phyloP scores from a whole-genome alignment of 1,139 yeast species.

The Magnusiomyces suaveolens region DNA sequence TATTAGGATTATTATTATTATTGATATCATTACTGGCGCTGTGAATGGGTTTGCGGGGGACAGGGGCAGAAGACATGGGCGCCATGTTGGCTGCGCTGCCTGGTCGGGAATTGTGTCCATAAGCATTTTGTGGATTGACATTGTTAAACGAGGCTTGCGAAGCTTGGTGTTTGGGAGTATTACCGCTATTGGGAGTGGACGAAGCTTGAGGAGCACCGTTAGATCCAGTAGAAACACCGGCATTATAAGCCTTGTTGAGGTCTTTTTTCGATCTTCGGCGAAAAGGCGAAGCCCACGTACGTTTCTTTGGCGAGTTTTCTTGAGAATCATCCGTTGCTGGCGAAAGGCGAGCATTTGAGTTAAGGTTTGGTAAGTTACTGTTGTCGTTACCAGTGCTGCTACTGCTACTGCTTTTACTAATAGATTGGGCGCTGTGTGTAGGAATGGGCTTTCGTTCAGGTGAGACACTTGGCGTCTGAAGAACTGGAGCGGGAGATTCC shows the following conservation, averaged over 20 bases:
- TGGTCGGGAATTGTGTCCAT: not conserved
- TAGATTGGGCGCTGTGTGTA: not conserved
- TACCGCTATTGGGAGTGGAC: not conserved
- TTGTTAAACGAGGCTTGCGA: not conserved
- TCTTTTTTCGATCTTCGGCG: slow-evolving; percentile 28
- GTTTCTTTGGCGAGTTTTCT: slow-evolving; percentile 16
- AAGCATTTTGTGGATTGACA: not conserved
- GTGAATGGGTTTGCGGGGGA: not conserved
- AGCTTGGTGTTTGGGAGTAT: slow-evolving; percentile 4
- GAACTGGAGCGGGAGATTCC: not conserved
- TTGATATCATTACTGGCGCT: not conserved
- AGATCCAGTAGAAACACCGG: slow-evolving; percentile 10
- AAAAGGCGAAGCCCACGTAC: slow-evolving; percentile 37
- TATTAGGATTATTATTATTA: no score
- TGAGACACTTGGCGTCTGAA: not conserved
- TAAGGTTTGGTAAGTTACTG: not conserved
- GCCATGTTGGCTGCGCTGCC: not conserved
- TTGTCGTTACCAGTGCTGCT: not conserved
- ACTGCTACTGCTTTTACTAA: not conserved
- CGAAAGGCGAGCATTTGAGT: not conserved
- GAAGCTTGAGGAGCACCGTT: not conserved
- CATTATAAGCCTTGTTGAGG: slow-evolving; percentile 22
- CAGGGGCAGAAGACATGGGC: not conserved
- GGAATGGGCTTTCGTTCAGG: not conserved
- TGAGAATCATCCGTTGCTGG: not conserved